Percentiles rank a stretch among this genome's conserved stretches.
Conservation (phyloP, 2,329 filamentous ascomycete species). For the Fonsecaea pedrosoi region DNA sequence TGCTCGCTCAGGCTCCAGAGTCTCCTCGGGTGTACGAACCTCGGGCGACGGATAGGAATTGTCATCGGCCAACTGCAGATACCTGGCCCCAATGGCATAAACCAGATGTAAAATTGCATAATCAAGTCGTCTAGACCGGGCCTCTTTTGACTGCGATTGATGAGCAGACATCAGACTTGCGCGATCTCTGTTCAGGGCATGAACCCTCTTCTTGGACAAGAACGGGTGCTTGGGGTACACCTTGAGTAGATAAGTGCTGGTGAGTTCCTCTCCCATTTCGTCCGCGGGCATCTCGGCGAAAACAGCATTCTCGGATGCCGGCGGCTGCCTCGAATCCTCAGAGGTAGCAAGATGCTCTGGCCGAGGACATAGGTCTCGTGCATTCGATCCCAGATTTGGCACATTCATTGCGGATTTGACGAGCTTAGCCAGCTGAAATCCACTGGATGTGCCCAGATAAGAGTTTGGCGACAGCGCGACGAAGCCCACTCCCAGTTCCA, state of each 20-base stretch:
- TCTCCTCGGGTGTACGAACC: not conserved
- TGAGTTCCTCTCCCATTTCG: constrained; percentile 4
- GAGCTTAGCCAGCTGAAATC: not conserved
- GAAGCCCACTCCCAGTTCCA: not conserved
- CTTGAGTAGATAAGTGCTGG: not conserved
- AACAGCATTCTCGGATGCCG: not conserved
- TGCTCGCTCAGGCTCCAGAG: not conserved
- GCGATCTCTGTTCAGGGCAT: not conserved
- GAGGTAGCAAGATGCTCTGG: not conserved
- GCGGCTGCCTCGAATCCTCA: not conserved
- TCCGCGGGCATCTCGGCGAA: not conserved
- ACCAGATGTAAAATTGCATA: constrained; percentile 14
- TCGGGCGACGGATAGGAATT: constrained; percentile 5
- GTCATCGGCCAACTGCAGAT: constrained; percentile 11
- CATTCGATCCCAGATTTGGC: not conserved
- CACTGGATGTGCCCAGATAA: not conserved
- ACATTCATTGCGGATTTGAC: constrained; percentile 5
- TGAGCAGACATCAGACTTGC: not conserved
- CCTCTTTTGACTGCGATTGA: not conserved
- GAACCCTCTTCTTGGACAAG: constrained; percentile 2
- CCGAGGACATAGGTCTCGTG: not conserved
- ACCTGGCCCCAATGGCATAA: constrained; percentile 14
- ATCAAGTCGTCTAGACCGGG: not conserved
- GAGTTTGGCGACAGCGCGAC: constrained; percentile 1
- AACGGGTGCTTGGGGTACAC: constrained; percentile 5